phyloP scores from a whole-genome alignment of 2,329 filamentous ascomycete genomes.

The Chaetomium strumarium region DNA sequence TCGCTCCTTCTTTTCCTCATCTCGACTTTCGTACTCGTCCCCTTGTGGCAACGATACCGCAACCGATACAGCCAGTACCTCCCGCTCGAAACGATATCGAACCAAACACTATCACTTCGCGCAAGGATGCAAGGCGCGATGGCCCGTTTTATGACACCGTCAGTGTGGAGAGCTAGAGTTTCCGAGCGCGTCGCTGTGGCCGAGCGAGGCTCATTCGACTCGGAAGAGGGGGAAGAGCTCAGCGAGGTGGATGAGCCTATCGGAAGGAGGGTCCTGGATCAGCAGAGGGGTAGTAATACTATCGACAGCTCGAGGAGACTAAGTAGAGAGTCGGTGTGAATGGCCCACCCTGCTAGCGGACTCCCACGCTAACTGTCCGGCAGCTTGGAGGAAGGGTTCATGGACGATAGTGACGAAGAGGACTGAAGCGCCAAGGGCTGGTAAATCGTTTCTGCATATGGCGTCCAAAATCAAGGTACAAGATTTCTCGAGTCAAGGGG shows the following conservation, averaged over 20 bases:
- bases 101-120: slow-evolving; percentile 49
- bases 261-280: slow-evolving; percentile 35
- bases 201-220: slow-evolving; percentile 42
- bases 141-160: slow-evolving; percentile 38
- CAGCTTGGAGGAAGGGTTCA: slow-evolving; percentile 39
- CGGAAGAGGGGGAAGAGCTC: slow-evolving; percentile 65
- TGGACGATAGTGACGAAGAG: slow-evolving; percentile 43
- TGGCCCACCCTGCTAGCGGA: background rate
- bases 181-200: slow-evolving; percentile 36
- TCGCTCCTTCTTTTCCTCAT: slow-evolving; percentile 63
- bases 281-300: slow-evolving; percentile 43
- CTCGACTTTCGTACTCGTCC: slow-evolving; percentile 59
- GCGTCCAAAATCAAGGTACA: background rate
- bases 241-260: slow-evolving; percentile 51
- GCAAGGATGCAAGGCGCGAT: slow-evolving; percentile 42
- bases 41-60: slow-evolving; percentile 64
- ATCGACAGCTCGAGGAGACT: slow-evolving; percentile 45
- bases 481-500: background rate
- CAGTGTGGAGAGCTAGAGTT: slow-evolving; percentile 43
- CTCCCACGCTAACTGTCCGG: slow-evolving; percentile 8
- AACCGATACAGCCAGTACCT: slow-evolving; percentile 69
- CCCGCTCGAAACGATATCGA: slow-evolving; percentile 58
- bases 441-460: background rate
- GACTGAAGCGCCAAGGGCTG: background rate
- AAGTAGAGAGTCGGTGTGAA: slow-evolving; percentile 60